Evolutionary conservation across 768 basidiomycete species (phyloP).

Genomic region (Kondoa malvinella): DNA sequence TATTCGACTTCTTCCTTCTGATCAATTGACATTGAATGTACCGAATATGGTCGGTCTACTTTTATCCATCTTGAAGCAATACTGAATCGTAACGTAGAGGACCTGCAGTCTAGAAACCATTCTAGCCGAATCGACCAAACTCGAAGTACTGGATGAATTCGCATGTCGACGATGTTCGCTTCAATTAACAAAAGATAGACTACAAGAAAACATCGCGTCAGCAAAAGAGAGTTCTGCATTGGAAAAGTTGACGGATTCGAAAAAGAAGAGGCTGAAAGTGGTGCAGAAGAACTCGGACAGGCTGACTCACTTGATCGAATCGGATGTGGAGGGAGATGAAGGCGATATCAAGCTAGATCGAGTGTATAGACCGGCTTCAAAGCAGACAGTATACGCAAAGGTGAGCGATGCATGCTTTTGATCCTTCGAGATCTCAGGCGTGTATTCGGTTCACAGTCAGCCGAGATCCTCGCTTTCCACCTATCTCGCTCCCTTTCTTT

Average conservation of each 20-base stretch:
- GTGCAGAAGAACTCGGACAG: constrained; percentile 47
- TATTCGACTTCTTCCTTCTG: constrained; percentile 8
- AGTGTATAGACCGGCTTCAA: constrained; percentile 60
- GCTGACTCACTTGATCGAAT: constrained; percentile 49
- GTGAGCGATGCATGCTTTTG: constrained; percentile 36
- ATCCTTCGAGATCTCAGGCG: background rate
- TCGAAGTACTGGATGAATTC: constrained; percentile 69
- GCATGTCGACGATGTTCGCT: constrained; percentile 84
- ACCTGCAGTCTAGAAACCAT: constrained; percentile 62
- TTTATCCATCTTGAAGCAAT: constrained; percentile 8
- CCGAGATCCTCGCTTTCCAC: constrained; percentile 68
- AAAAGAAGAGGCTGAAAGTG: constrained; percentile 59
- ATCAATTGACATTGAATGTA: constrained; percentile 14
- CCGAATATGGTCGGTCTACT: constrained; percentile 12
- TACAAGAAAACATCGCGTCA: constrained; percentile 45
- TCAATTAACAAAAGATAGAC: constrained; percentile 50
- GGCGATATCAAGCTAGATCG: constrained; percentile 65
- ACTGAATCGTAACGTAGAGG: constrained; percentile 34
- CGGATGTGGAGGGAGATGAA: constrained; percentile 65
- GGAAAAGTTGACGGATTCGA: constrained; percentile 42
- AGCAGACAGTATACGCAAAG: constrained; percentile 80
- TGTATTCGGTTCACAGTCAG: constrained; percentile 47
- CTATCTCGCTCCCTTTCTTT: constrained; percentile 60
- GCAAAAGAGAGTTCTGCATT: constrained; percentile 16
- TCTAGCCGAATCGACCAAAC: constrained; percentile 68